phyloP scores from a whole-genome alignment of 106 monocot genomes.

The Platanthera zijinensis region DNA sequence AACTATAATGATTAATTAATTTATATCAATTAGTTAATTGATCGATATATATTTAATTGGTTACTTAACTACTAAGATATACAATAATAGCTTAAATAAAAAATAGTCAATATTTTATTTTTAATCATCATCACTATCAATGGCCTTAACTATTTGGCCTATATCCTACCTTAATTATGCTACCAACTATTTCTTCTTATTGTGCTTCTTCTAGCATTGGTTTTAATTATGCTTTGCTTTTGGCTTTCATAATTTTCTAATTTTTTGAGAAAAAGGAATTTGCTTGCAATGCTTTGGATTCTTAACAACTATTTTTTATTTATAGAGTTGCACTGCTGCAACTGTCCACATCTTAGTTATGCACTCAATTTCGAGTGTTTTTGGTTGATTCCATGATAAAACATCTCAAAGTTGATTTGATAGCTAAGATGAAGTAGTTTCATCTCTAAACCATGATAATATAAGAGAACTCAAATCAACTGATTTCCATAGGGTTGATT shows the following conservation, averaged over 20 bases:
- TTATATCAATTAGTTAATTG: no score
- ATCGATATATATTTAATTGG: no score
- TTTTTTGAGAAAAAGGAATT: not conserved
- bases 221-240: not conserved
- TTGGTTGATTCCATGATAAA: not conserved
- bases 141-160: no score
- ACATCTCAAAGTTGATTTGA: not conserved
- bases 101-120: no score
- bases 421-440: not conserved
- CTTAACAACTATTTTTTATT: not conserved
- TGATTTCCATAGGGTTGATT: not conserved
- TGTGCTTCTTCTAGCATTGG: not conserved
- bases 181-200: not conserved
- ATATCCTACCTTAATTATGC: not conserved
- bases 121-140: no score
- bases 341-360: not conserved
- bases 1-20: no score
- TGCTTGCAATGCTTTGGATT: not conserved
- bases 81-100: no score
- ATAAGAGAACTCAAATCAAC: not conserved
- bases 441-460: not conserved
- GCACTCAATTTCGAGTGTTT: not conserved
- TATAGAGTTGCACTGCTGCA: not conserved
- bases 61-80: no score
- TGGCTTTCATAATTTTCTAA: not conserved